Percentiles rank a stretch among this genome's conserved stretches.
Evolutionary conservation across 1,139 yeast species (phyloP).

Genomic region (Saccharomyces pastorianus): DNA sequence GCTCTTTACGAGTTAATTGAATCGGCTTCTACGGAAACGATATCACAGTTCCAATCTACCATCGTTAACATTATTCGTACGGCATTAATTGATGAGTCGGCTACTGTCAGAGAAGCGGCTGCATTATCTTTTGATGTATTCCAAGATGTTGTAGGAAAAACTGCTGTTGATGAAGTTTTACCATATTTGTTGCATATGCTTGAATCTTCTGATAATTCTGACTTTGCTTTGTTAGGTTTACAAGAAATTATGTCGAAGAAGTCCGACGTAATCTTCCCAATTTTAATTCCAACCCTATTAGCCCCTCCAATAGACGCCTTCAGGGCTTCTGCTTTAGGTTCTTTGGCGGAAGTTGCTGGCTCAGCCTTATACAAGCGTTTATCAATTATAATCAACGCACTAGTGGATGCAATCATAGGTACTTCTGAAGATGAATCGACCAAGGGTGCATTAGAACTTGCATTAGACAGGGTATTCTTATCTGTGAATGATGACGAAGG

Average conservation of each 20-base stretch:
- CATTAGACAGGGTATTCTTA: conserved; percentile 61
- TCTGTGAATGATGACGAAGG: conserved; percentile 78
- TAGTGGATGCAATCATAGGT: conserved; percentile 53
- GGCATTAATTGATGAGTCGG: conserved; percentile 68
- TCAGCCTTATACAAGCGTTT: conserved; percentile 67
- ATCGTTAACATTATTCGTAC: conserved; percentile 70
- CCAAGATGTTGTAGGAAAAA: conserved; percentile 73
- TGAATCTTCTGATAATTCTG: conserved; percentile 55
- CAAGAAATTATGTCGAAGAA: conserved; percentile 89
- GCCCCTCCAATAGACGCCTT: conserved; percentile 73
- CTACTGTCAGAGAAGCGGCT: conserved; percentile 79
- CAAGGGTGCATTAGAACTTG: conserved; percentile 38
- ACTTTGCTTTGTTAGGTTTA: conserved; percentile 76
- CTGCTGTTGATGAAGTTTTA: conserved; percentile 78
- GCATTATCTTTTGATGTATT: conserved; percentile 85
- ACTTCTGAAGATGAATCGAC: conserved; percentile 33
- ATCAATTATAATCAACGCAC: conserved; percentile 60
- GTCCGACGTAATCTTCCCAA: conserved; percentile 89
- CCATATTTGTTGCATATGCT: conserved; percentile 74
- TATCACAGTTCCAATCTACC: conserved; percentile 56
- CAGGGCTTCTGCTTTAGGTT: conserved; percentile 81
- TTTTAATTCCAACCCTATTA: conserved; percentile 77
- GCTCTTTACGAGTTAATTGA: conserved; percentile 81
- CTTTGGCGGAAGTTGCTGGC: conserved; percentile 89
- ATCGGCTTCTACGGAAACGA: conserved; percentile 58